These are phyloP conservation scores for Pleomassaria siparia DNA, from an alignment of 2,329 filamentous ascomycete genomes.

Conservation along the genomic window DNA sequence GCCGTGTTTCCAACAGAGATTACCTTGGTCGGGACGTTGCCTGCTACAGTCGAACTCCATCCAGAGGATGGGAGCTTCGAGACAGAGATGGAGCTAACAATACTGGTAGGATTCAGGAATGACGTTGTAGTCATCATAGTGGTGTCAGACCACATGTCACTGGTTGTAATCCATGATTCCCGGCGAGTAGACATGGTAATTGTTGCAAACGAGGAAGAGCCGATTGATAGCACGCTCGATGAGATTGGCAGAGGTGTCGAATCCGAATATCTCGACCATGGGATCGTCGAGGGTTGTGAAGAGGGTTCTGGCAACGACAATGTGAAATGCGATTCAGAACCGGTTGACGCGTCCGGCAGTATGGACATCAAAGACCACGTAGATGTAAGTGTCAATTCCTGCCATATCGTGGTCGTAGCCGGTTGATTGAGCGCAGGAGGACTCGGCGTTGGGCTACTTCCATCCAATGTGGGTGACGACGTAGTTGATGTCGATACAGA, in stretches of 20 bases:
- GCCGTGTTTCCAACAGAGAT: constrained; percentile 25
- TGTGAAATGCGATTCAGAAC: neutral
- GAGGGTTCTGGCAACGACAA: neutral
- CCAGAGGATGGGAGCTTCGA: neutral
- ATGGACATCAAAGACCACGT: neutral
- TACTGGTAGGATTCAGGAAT: neutral
- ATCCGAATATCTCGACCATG: neutral
- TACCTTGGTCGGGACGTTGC: constrained; percentile 24
- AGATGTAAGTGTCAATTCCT: neutral
- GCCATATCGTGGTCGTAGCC: neutral
- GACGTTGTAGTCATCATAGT: neutral
- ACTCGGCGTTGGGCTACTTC: neutral
- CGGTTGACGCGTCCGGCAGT: neutral
- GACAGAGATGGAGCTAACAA: neutral
- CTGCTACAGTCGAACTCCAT: constrained; percentile 4
- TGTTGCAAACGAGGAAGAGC: neutral
- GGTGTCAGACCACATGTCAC: constrained; percentile 2
- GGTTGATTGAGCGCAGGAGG: neutral
- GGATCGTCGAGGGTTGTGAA: neutral
- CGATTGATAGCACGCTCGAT: neutral
- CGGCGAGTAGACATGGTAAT: neutral
- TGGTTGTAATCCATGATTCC: neutral
- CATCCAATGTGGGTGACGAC: neutral
- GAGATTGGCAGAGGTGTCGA: neutral
- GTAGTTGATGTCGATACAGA: neutral